Evolutionary conservation across 805 yeast species (phyloP).

Genomic region (Metschnikowia shivogae): DNA sequence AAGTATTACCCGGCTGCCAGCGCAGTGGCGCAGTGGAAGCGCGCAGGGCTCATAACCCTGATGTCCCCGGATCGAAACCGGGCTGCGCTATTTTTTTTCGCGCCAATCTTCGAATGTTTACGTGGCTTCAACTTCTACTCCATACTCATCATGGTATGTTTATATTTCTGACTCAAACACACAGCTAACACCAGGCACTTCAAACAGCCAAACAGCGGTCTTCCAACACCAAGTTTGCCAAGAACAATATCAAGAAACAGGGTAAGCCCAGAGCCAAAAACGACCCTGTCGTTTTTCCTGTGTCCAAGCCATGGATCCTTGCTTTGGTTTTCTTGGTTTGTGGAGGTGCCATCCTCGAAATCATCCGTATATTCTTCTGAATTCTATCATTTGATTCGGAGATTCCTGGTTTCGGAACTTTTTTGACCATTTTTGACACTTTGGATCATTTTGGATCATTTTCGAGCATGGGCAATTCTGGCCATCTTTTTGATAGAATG

Average conservation of each 20-base stretch:
- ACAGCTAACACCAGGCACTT: conserved; percentile 41
- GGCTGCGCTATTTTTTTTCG: conserved; percentile 70
- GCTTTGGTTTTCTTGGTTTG: conserved; percentile 61
- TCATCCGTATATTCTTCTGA: conserved; percentile 49
- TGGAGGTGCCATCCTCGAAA: conserved; percentile 80
- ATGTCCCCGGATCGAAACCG: conserved; percentile 96
- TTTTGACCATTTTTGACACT: no score
- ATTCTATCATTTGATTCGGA: not conserved
- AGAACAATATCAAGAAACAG: conserved; percentile 63
- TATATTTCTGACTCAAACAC: not conserved
- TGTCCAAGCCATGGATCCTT: conserved; percentile 62
- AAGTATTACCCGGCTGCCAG: conserved; percentile 29
- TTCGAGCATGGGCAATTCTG: no score
- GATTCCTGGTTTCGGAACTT: no score
- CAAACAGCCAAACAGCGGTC: conserved; percentile 86
- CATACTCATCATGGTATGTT: conserved; percentile 1
- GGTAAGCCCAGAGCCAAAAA: conserved; percentile 59
- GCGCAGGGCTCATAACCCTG: conserved; percentile 99
- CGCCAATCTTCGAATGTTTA: not conserved
- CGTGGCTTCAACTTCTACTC: not conserved
- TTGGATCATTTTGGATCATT: no score
- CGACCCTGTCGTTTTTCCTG: conserved; percentile 43
- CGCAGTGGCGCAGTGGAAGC: conserved; percentile 99
- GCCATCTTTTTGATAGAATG: no score
- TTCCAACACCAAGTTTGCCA: conserved; percentile 83